Conservation (phyloP, 306 rosid species). For the Elaeagnus macrophylla region DNA sequence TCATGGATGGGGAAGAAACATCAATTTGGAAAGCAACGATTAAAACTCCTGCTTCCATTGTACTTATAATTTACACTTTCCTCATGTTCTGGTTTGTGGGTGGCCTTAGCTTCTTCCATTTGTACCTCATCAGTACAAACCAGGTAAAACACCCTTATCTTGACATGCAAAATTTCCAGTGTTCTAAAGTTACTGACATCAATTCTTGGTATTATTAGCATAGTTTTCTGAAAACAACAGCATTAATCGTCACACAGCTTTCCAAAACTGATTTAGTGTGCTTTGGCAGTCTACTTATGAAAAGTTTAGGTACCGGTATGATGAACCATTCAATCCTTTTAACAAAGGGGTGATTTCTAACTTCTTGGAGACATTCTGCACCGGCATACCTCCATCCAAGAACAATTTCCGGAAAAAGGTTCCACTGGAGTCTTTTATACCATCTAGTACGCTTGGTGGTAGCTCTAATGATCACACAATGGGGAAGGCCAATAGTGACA, state of each 20-base stretch:
- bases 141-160: constrained; percentile 33
- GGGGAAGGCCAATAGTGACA: constrained; percentile 27
- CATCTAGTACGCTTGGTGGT: constrained; percentile 18
- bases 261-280: neutral
- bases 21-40: constrained; percentile 60
- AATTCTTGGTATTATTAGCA: neutral
- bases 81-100: constrained; percentile 61
- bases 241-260: neutral
- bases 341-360: constrained; percentile 41
- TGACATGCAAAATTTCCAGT: constrained; percentile 1
- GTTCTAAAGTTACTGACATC: neutral
- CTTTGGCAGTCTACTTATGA: constrained; percentile 63
- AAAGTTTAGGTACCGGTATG: constrained; percentile 64
- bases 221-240: neutral
- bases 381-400: constrained; percentile 51
- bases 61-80: constrained; percentile 44
- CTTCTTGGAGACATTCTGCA: constrained; percentile 49
- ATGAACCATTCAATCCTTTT: constrained; percentile 42
- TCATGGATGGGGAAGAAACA: constrained; percentile 36
- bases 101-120: constrained; percentile 53
- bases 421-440: constrained; percentile 29
- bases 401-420: constrained; percentile 50
- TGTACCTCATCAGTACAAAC: constrained; percentile 67
- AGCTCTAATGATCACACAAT: constrained; percentile 30
- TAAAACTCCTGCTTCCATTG: constrained; percentile 64